These are phyloP conservation scores for Rhynchospora tenuis DNA, from an alignment of 176 grass and related monocot genomes.

Conservation along the genomic window DNA sequence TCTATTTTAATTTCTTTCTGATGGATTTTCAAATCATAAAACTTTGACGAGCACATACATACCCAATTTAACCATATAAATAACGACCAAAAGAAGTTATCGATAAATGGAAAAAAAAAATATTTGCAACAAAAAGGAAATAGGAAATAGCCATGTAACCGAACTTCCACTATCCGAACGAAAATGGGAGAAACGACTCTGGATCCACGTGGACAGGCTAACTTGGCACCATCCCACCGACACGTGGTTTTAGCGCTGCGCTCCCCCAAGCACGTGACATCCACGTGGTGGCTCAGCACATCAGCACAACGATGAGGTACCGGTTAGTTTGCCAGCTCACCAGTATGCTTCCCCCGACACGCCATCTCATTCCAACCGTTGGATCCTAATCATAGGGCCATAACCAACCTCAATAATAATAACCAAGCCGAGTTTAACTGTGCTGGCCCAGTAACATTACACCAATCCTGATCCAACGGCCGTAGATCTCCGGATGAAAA, in stretches of 20 bases:
- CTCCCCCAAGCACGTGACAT: background rate
- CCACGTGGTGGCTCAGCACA: background rate
- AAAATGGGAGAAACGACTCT: background rate
- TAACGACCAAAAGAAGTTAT: background rate
- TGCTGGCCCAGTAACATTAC: background rate
- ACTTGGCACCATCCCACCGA: background rate
- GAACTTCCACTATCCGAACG: background rate
- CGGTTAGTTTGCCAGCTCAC: background rate
- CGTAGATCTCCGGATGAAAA: background rate
- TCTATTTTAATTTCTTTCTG: too few species aligned
- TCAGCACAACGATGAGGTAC: background rate
- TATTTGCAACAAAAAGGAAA: background rate
- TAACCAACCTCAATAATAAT: background rate
- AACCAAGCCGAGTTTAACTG: background rate
- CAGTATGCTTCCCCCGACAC: background rate
- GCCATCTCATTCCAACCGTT: background rate
- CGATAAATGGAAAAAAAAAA: background rate
- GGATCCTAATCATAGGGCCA: background rate
- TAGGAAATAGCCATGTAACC: background rate
- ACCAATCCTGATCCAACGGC: conserved; percentile 7
- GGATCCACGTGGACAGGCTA: background rate
- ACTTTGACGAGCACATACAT: too few species aligned
- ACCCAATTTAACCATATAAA: too few species aligned
- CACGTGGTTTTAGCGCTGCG: background rate
- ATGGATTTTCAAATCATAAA: too few species aligned